phyloP scores from a whole-genome alignment of 257 asterid species.

The Jasminum sambac region DNA sequence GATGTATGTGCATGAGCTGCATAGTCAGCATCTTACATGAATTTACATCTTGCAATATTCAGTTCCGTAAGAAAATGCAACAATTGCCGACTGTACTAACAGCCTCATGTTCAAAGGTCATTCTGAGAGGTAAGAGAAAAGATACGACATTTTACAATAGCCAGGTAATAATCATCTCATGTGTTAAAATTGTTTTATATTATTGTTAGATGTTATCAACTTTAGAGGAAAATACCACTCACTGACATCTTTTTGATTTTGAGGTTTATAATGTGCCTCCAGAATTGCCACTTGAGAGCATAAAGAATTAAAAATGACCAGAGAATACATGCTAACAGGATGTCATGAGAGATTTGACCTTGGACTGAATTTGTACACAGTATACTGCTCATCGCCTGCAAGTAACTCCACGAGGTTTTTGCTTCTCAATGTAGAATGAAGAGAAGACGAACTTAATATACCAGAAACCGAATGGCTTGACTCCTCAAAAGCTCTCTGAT shows the following conservation, averaged over 20 bases:
- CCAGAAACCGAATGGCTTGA: conserved; percentile 68
- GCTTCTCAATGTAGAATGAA: conserved; percentile 50
- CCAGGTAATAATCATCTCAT: not conserved
- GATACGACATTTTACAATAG: not conserved
- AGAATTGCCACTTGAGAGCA: conserved; percentile 9
- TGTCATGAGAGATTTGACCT: conserved; percentile 48
- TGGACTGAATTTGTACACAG: conserved; percentile 53
- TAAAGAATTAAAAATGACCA: not conserved
- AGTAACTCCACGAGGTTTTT: conserved; percentile 66
- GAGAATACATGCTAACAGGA: conserved; percentile 2
- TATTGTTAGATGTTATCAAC: not conserved
- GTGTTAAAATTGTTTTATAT: conserved; percentile 2
- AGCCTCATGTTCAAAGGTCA: not conserved
- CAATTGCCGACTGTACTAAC: not conserved
- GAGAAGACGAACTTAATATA: conserved; percentile 55
- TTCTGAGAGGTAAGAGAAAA: not conserved
- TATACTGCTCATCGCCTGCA: conserved; percentile 39
- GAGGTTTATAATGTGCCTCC: conserved; percentile 13
- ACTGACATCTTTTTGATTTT: conserved; percentile 7
- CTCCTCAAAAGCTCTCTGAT: conserved; percentile 49
- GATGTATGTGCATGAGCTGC: conserved; percentile 72
- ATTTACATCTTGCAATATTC: conserved; percentile 4
- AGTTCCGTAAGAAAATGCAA: conserved; percentile 12
- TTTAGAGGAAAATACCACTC: conserved; percentile 9
- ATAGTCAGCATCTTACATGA: conserved; percentile 23